Base-by-base conservation (phyloP, 192 early-diverging fungal species). In the Coemansia aciculifera region DNA sequence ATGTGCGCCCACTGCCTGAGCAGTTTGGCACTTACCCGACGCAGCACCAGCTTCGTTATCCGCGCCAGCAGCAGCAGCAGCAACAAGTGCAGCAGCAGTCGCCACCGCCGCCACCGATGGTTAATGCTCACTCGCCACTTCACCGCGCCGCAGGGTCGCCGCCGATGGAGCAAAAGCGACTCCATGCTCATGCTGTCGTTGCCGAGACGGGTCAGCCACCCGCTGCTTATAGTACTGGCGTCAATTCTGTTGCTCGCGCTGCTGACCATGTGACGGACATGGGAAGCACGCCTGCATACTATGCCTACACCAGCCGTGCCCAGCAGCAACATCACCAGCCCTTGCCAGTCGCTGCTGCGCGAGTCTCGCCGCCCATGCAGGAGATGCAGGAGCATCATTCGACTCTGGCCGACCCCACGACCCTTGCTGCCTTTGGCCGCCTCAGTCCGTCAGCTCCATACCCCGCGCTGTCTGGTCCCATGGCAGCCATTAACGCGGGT, bases 341-440 rank as follows among this genome's bases (percentile, higher is more conserved):
- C 37, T 31, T 46, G 62, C 64, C 23, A 44, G 56, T n/a, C n/a
- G 39, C 57, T 40, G 38, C 40, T 31, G 31, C 44, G 27, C 40
- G 66, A 29, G 66, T 37, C 39, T 42, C 46, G 12, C 37, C 32
- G 46, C 67, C 67, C 43, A 68, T 68, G 67, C 67, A 62, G 59
- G 78, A 80, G 63, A 80, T 80, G 78, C 78, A 72, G 63, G 73
- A 80, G 67, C 73, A 79, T 19, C 72, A 48, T 15, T 65, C 52
- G 54, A 66, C 48, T 24, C 48, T 49, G 48, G 48, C 48, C 21
- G 42, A 44, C 46, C 27, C 51, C 51, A 54, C 51, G 51, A 24
- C 24, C 0, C 51, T 54, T 11, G 51, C 51, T 27, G 27, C 51
- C 51, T 29, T 54, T 54, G 51, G 51, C 51, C 51, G 51, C 4